Percentiles rank a stretch among this genome's conserved stretches.
phyloP scores from a whole-genome alignment of 768 basidiomycete species.

The Boletus sensibilis region DNA sequence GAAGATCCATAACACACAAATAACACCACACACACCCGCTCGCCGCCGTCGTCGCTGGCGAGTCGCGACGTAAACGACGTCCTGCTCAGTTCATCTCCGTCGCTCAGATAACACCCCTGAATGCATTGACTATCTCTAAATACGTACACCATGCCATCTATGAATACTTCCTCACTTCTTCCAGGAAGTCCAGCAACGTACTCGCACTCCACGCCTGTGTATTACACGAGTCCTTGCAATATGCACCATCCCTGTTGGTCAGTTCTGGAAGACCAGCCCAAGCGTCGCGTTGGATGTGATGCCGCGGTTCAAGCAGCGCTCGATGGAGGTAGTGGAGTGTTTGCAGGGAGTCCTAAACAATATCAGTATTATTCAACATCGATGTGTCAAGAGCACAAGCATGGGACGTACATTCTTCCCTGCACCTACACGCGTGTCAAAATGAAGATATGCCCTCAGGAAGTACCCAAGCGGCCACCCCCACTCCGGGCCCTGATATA shows the following conservation, averaged over 20 bases:
- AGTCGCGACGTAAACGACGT: background rate
- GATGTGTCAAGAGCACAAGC: background rate
- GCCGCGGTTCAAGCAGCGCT: conserved; percentile 65
- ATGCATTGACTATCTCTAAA: background rate
- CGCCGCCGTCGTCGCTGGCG: background rate
- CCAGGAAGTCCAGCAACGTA: conserved; percentile 86
- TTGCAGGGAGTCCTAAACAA: conserved; percentile 56
- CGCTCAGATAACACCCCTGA: background rate
- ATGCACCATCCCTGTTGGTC: conserved; percentile 80
- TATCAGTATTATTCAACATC: background rate
- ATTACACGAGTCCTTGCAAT: conserved; percentile 84
- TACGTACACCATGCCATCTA: conserved; percentile 8
- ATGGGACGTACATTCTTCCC: conserved; percentile 60
- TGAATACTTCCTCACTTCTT: conserved; percentile 48
- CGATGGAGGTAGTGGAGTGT: conserved; percentile 82
- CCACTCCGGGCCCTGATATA: conserved; percentile 82
- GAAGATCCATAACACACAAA: conserved; percentile 20
- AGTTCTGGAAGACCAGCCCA: conserved; percentile 96
- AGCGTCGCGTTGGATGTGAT: conserved; percentile 72
- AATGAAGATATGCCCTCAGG: conserved; percentile 87
- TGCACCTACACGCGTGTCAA: conserved; percentile 67
- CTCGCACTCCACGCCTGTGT: conserved; percentile 98
- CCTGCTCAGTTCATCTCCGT: conserved; percentile 8
- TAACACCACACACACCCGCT: conserved; percentile 24
- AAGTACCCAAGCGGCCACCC: conserved; percentile 96